Evolutionary conservation across 495 filamentous ascomycete genomes (phyloP).

Genomic region (Astrocystis sublimbata): DNA sequence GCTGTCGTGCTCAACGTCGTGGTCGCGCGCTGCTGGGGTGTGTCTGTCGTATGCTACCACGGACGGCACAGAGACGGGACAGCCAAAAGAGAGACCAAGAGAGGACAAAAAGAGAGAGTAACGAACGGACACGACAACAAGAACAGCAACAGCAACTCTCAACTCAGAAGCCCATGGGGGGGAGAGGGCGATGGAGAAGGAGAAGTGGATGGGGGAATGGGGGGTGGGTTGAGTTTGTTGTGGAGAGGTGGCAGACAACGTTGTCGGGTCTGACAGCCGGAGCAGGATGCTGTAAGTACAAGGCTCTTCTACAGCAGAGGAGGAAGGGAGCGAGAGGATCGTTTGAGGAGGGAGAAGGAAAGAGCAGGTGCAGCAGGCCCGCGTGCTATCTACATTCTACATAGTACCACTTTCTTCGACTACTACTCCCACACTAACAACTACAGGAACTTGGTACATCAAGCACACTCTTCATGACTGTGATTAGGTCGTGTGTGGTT

Average conservation of each 20-base stretch:
- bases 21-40: too few relatives aligned
- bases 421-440: too few relatives aligned
- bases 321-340: not conserved
- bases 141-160: too few relatives aligned
- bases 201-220: not conserved
- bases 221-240: constrained; percentile 8
- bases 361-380: constrained; percentile 5
- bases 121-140: constrained; percentile 21
- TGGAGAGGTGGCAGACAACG: constrained; percentile 16
- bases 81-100: not conserved
- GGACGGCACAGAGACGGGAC: not conserved
- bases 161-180: too few relatives aligned
- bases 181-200: too few relatives aligned
- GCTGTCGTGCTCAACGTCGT: not conserved
- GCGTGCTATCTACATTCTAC: too few relatives aligned
- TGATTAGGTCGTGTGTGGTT: not conserved
- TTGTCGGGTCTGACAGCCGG: constrained; percentile 8
- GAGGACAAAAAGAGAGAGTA: constrained; percentile 18
- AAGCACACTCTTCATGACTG: not conserved
- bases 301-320: constrained; percentile 8
- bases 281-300: constrained; percentile 10
- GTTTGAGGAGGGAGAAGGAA: constrained; percentile 6
- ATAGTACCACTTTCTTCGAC: too few relatives aligned
- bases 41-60: too few relatives aligned
- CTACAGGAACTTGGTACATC: too few relatives aligned